A percentile compares a stretch with the other conserved stretches of the same genome.
Evolutionary conservation across 306 rosid species (phyloP).

Genomic region (Coriaria nepalensis): DNA sequence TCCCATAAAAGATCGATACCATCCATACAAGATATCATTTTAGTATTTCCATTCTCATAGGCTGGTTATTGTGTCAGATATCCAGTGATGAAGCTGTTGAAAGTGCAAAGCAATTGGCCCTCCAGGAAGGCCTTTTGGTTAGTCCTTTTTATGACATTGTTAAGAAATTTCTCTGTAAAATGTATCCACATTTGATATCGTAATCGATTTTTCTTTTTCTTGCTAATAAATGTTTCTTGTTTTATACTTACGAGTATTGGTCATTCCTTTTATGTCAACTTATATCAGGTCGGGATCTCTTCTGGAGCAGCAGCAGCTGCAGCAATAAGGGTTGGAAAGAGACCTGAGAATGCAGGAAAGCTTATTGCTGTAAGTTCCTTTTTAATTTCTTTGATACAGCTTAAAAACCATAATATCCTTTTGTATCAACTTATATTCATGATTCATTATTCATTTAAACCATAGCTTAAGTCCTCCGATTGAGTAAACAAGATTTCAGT

Average conservation of each 20-base stretch:
- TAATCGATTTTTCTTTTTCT: background rate
- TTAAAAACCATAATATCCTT: no score
- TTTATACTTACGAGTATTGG: background rate
- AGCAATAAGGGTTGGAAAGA: constrained; percentile 77
- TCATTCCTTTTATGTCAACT: constrained; percentile 16
- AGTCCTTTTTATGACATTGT: constrained; percentile 16
- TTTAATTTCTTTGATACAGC: background rate
- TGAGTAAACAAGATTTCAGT: no score
- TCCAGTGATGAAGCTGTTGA: constrained; percentile 87
- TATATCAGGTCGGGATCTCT: constrained; percentile 82
- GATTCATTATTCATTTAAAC: no score
- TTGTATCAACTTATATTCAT: no score
- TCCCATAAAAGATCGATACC: background rate
- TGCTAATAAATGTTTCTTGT: background rate
- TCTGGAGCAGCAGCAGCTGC: constrained; percentile 98
- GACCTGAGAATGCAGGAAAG: constrained; percentile 93
- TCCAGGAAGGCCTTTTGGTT: constrained; percentile 97
- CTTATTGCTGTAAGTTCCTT: constrained; percentile 55
- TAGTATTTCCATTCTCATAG: constrained; percentile 7
- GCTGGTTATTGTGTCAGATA: constrained; percentile 48
- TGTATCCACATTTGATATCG: background rate
- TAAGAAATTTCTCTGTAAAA: no score
- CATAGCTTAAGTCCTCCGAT: no score
- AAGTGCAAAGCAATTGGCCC: constrained; percentile 87
- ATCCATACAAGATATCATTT: background rate